A percentile compares a stretch with the other conserved stretches of the same genome.
phyloP scores from a whole-genome alignment of 805 yeast species.

The Yarrowia sp. region DNA sequence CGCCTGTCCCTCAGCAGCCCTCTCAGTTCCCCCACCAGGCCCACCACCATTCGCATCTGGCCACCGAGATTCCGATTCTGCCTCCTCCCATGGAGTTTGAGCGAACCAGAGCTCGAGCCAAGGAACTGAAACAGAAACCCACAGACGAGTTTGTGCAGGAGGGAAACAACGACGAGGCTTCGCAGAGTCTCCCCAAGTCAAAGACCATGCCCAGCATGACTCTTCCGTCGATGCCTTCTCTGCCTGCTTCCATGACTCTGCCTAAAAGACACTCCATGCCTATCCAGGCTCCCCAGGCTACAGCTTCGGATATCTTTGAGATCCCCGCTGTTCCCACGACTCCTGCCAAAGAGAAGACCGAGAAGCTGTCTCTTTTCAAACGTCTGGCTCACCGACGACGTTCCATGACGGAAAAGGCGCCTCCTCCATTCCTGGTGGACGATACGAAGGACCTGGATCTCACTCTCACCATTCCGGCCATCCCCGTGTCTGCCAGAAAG shows the following conservation, averaged over 20 bases:
- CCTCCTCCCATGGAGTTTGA: conserved; percentile 30
- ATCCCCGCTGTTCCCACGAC: conserved; percentile 6
- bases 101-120: conserved; percentile 9
- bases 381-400: conserved; percentile 28
- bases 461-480: conserved; percentile 22
- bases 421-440: not conserved
- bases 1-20: not conserved
- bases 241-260: conserved; percentile 4
- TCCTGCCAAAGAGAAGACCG: conserved; percentile 11
- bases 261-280: conserved; percentile 27
- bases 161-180: not conserved
- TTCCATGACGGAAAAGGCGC: conserved; percentile 16
- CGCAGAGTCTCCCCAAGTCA: conserved; percentile 1
- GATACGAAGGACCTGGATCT: not conserved
- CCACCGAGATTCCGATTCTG: conserved; percentile 1
- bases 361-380: conserved; percentile 19
- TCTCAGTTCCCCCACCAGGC: conserved; percentile 9
- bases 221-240: conserved; percentile 9
- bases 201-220: conserved; percentile 20
- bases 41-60: conserved; percentile 4
- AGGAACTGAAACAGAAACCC: conserved; percentile 8
- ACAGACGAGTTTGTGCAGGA: conserved; percentile 12
- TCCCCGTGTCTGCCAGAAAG: conserved; percentile 20
- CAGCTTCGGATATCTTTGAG: conserved; percentile 10
- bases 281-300: conserved; percentile 3